phyloP scores from a whole-genome alignment of 805 yeast genomes.

The Candida rishiriensis region DNA sequence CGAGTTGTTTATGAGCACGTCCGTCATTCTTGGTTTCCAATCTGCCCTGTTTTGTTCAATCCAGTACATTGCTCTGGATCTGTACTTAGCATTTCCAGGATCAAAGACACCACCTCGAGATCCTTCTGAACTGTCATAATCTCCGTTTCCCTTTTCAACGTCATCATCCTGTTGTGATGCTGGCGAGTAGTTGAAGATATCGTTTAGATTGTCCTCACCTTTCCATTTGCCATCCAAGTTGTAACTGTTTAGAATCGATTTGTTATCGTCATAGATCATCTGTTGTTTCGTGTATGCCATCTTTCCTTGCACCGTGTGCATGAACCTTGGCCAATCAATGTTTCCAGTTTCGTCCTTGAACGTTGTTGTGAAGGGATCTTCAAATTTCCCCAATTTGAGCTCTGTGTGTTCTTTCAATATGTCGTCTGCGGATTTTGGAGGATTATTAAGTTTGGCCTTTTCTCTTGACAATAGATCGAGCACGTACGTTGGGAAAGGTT shows the following conservation, averaged over 20 bases:
- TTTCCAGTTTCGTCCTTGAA: conserved; percentile 12
- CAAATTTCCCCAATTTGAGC: background rate
- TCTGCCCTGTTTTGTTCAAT: conserved; percentile 55
- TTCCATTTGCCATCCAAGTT: conserved; percentile 56
- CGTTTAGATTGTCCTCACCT: conserved; percentile 60
- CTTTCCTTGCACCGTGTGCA: conserved; percentile 23
- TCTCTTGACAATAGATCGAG: conserved; percentile 45
- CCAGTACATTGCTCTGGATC: conserved; percentile 65
- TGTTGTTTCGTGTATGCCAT: conserved; percentile 22
- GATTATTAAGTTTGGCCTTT: background rate
- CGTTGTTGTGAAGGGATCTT: conserved; percentile 20
- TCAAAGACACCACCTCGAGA: background rate
- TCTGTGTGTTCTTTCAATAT: background rate
- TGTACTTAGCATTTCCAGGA: conserved; percentile 33
- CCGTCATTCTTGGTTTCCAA: conserved; percentile 57
- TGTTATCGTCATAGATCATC: conserved; percentile 24
- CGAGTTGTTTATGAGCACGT: conserved; percentile 67
- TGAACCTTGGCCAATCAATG: conserved; percentile 19
- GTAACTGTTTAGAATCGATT: conserved; percentile 14
- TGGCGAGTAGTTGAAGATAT: conserved; percentile 41
- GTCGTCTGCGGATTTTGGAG: background rate
- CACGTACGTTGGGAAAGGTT: conserved; percentile 60
- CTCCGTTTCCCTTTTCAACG: conserved; percentile 20
- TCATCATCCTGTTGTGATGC: conserved; percentile 9
- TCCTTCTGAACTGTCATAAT: conserved; percentile 7